Base-by-base conservation (phyloP, 495 filamentous ascomycete genomes). In the Arthonia radiata region DNA sequence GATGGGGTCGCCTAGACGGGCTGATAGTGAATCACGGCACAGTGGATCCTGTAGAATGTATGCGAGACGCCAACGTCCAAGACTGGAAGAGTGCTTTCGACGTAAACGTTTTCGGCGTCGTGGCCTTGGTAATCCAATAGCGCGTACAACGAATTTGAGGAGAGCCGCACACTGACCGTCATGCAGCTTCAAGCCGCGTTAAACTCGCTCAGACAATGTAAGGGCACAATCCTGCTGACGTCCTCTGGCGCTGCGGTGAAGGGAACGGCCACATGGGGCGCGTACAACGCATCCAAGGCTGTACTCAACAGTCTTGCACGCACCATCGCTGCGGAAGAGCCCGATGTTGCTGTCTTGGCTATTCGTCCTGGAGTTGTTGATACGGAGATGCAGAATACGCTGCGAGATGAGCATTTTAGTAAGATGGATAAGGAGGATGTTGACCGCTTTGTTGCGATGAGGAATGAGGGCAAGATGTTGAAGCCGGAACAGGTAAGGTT, bases 1-100 rank as follows among this genome's bases (percentile, higher is more conserved):
- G 53, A 0, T 93, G 78, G 40, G 64, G 67, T n/a, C 53, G 48
- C 16, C 49, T 94, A 4, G 80, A 97, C 40, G 71, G 71, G 0
- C 41, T 97, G 23, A 65, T 93, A 12, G 48, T 97, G 22, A 93
- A 93, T 42, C 86, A 97, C 43, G 81, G 79, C 3, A 56, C 70
- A 5, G 46, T 97, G 18, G 59, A 65, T 12, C 79, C 81, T 11
- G 71, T 91, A n/a, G 64, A 61, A 13, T 69, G 61, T 30, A 50
- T 93, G 26, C 64, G 50, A 8, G 56, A 79, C 12, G 52, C 57
- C 4, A 57, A 62, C 27, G 36, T 59, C 0, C 60, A 75, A 30
- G 68, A 75, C 32, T 93, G 79, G 79, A 65, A 61, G 43, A 42
- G 46, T n/a, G 51, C 57, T 10, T 92, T 74, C 37, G 72, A 90